phyloP scores from a whole-genome alignment of 2,329 filamentous ascomycete species.

The Diaporthe sp. region DNA sequence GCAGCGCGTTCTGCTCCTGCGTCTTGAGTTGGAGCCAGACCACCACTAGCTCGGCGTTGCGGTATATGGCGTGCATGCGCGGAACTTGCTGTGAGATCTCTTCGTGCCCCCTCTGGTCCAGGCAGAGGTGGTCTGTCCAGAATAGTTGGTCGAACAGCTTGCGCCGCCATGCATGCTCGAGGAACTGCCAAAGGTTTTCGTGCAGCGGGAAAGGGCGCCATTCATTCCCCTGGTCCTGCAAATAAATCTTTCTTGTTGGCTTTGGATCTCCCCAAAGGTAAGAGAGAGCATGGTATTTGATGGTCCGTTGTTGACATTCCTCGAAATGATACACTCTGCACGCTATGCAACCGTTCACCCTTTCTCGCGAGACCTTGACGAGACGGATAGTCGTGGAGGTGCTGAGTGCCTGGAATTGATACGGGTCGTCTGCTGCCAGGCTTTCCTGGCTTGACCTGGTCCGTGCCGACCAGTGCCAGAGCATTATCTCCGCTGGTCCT shows the following conservation, averaged over 20 bases:
- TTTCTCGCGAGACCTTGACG: not conserved
- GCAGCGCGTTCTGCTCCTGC: not conserved
- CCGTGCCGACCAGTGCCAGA: too few species aligned
- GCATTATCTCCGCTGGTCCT: too few species aligned
- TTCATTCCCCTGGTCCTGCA: not conserved
- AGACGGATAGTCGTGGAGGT: too few species aligned
- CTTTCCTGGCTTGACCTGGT: too few species aligned
- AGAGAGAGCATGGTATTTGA: not conserved
- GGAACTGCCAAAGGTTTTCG: conserved; percentile 3
- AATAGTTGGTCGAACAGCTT: not conserved
- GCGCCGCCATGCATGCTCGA: not conserved
- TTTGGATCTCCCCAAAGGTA: not conserved
- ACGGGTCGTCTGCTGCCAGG: too few species aligned
- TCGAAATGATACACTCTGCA: not conserved
- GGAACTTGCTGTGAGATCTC: conserved; percentile 21
- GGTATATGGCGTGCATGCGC: not conserved
- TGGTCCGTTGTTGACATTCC: rapidly evolving
- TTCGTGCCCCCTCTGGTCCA: not conserved
- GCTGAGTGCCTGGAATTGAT: too few species aligned
- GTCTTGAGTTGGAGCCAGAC: not conserved
- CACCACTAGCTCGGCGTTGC: not conserved
- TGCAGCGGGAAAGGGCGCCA: not conserved
- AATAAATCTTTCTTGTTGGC: conserved; percentile 35
- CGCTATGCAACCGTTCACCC: not conserved
- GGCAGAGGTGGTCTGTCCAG: conserved; percentile 6